These are phyloP conservation scores for Rutstroemia sp. DNA, from an alignment of 2,329 filamentous ascomycete species.

Conservation along the genomic window DNA sequence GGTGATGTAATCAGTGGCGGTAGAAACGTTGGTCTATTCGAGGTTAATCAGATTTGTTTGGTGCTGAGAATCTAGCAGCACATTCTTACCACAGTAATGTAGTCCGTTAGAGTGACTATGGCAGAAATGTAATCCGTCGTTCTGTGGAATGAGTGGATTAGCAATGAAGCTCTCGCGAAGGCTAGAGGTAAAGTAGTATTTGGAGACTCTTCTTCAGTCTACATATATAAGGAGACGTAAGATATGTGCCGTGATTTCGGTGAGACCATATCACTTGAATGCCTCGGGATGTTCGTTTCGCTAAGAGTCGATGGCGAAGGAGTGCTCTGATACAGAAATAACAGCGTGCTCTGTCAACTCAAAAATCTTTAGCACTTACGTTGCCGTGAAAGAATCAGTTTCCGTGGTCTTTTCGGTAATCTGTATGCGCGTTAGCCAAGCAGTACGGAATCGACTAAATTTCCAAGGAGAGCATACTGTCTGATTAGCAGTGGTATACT, in stretches of 20 bases:
- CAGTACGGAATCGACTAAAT: too few species aligned
- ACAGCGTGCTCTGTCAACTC: too few species aligned
- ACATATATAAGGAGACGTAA: too few species aligned
- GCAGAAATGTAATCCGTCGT: background rate
- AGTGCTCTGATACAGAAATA: too few species aligned
- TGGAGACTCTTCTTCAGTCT: too few species aligned
- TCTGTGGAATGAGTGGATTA: background rate
- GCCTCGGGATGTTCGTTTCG: too few species aligned
- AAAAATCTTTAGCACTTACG: background rate
- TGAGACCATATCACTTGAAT: too few species aligned
- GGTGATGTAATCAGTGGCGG: background rate
- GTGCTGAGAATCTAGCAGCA: background rate
- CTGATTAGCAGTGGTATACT: background rate
- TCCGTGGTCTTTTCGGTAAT: slow-evolving; percentile 4
- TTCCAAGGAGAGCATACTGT: background rate
- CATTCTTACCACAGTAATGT: background rate
- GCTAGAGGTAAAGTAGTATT: too few species aligned
- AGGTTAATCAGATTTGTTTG: background rate
- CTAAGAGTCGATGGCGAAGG: too few species aligned
- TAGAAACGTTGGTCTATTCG: background rate
- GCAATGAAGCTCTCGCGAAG: background rate
- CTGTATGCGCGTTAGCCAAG: background rate
- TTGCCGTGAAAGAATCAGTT: slow-evolving; percentile 2
- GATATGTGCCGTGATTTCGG: too few species aligned
- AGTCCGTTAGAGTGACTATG: background rate